These are phyloP conservation scores for Rutstroemia sp. DNA, from an alignment of 2,329 filamentous ascomycete species.

Conservation along the genomic window DNA sequence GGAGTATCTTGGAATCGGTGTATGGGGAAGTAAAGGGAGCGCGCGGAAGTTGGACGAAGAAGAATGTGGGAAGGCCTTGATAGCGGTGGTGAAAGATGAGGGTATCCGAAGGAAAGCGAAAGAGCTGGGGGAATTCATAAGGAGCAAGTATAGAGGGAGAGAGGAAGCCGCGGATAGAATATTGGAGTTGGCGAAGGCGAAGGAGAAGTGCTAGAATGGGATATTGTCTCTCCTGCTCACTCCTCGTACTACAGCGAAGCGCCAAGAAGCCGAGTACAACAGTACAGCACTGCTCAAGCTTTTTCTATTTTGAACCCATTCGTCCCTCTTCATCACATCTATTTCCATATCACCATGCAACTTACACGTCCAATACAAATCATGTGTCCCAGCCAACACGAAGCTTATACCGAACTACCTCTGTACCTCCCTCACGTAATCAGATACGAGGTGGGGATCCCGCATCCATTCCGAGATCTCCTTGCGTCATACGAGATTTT, in stretches of 20 bases:
- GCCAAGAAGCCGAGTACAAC: too few species aligned
- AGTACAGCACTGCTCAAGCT: too few species aligned
- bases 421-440: constrained; percentile 1
- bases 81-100: neutral
- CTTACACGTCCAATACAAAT: too few species aligned
- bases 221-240: too few species aligned
- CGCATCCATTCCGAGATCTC: neutral
- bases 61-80: neutral
- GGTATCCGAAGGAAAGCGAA: neutral
- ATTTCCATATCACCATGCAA: too few species aligned
- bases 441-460: constrained; percentile 1
- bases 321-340: too few species aligned
- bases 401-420: neutral
- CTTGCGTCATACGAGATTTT: neutral
- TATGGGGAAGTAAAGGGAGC: neutral
- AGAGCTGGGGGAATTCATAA: neutral
- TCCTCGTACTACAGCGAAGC: too few species aligned
- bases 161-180: constrained; percentile 1
- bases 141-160: neutral
- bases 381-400: neutral
- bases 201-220: neutral
- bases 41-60: neutral
- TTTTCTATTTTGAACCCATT: too few species aligned
- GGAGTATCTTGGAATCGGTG: constrained; percentile 36
- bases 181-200: neutral